These are phyloP conservation scores for Porogramme epimiltina DNA, from an alignment of 1,284 basidiomycete genomes.

Conservation along the genomic window DNA sequence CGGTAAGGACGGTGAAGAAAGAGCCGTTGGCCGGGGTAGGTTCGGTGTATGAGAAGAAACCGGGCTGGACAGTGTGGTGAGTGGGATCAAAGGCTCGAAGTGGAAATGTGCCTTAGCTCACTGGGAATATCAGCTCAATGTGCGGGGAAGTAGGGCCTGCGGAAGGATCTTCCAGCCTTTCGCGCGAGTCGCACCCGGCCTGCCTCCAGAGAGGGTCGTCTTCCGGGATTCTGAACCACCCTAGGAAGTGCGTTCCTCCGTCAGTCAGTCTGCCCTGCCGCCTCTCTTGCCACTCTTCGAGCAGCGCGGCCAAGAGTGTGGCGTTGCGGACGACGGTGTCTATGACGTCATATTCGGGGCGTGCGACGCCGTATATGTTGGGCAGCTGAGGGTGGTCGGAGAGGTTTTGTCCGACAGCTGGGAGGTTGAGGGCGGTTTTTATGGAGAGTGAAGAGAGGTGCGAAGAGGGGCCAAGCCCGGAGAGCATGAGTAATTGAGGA, in stretches of 20 bases:
- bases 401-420: constrained; percentile 36
- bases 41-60: no score
- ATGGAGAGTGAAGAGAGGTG: constrained; percentile 27
- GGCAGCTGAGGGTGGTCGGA: constrained; percentile 37
- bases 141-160: constrained; percentile 20
- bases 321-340: constrained; percentile 24
- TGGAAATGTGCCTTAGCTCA: constrained; percentile 29
- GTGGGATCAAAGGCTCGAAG: not conserved
- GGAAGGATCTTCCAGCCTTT: no score
- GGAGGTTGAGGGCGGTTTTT: constrained; percentile 30
- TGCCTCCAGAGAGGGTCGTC: no score
- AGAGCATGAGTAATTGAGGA: constrained; percentile 32
- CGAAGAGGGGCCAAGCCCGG: constrained; percentile 21
- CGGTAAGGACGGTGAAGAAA: no score
- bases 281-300: constrained; percentile 23
- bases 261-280: constrained; percentile 29
- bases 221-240: constrained; percentile 27
- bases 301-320: constrained; percentile 19
- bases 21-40: no score
- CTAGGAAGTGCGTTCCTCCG: constrained; percentile 22
- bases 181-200: no score
- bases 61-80: no score
- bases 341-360: constrained; percentile 19
- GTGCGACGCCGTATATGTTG: constrained; percentile 25
- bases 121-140: constrained; percentile 19